Conservation (phyloP, 1,284 basidiomycete species). For the Amylostereum areolatum region DNA sequence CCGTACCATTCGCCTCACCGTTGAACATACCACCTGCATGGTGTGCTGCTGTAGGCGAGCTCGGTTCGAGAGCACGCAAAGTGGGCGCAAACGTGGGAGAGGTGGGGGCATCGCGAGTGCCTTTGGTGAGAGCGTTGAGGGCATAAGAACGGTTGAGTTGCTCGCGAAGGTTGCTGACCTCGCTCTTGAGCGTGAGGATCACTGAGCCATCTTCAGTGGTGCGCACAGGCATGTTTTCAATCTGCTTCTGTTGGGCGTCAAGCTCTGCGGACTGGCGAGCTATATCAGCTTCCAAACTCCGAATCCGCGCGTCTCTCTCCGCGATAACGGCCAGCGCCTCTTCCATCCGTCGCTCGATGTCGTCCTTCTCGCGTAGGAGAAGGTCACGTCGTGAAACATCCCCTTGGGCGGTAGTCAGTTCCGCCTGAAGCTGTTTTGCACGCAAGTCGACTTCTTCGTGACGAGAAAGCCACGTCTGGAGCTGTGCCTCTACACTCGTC, state of each 20-base stretch:
- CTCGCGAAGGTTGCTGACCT: conserved; percentile 88
- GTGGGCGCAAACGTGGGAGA: conserved; percentile 80
- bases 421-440: conserved; percentile 69
- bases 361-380: conserved; percentile 70
- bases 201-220: conserved; percentile 80
- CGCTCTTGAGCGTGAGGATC: conserved; percentile 84
- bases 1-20: conserved; percentile 20
- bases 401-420: conserved; percentile 69
- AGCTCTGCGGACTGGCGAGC: conserved; percentile 70
- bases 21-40: conserved; percentile 27
- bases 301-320: conserved; percentile 84
- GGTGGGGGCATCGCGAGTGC: conserved; percentile 61
- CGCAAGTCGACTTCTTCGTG: conserved; percentile 86
- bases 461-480: conserved; percentile 79
- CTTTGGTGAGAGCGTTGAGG: conserved; percentile 75
- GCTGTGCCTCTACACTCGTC: conserved; percentile 76
- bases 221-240: conserved; percentile 54
- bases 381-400: conserved; percentile 75
- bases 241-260: conserved; percentile 71
- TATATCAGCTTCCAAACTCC: conserved; percentile 77
- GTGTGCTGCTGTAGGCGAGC: conserved; percentile 38
- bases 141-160: conserved; percentile 94
- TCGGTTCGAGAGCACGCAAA: conserved; percentile 39
- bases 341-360: conserved; percentile 79
- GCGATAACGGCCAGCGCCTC: conserved; percentile 69